These are phyloP conservation scores for Penicillium italicum DNA, from an alignment of 2,329 filamentous ascomycete genomes.

Conservation along the genomic window DNA sequence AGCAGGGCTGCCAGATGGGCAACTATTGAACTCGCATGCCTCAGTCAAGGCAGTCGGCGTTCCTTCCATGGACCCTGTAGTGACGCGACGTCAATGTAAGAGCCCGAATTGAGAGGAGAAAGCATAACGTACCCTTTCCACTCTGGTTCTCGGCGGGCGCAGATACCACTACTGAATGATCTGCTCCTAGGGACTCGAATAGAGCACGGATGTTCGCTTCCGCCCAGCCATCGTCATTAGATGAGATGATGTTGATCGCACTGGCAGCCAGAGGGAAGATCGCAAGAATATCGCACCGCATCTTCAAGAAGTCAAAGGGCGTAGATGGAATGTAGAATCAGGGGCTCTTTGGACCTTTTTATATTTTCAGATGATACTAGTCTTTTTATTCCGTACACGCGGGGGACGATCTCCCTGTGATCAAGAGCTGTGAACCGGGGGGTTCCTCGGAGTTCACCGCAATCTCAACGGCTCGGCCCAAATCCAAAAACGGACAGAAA, in stretches of 20 bases:
- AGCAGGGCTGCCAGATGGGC: constrained; percentile 54
- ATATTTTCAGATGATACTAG: neutral
- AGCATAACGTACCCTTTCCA: constrained; percentile 50
- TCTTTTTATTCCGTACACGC: neutral
- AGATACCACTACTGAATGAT: constrained; percentile 62
- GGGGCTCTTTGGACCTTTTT: neutral
- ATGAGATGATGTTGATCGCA: constrained; percentile 57
- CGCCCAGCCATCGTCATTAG: constrained; percentile 72
- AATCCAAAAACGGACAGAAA: neutral
- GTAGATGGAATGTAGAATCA: neutral
- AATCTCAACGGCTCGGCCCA: neutral
- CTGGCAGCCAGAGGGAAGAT: constrained; percentile 18
- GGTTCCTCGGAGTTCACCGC: no score
- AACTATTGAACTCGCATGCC: constrained; percentile 61
- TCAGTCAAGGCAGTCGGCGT: constrained; percentile 48
- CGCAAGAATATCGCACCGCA: constrained; percentile 19
- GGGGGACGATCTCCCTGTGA: neutral
- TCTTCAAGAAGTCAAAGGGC: constrained; percentile 2
- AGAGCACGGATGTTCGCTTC: constrained; percentile 63
- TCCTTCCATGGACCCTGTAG: constrained; percentile 51
- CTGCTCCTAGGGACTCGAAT: constrained; percentile 54
- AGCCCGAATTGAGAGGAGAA: neutral
- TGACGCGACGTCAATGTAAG: constrained; percentile 4
- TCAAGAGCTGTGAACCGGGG: neutral
- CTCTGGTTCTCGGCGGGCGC: constrained; percentile 65